Evolutionary conservation across 2,329 filamentous ascomycete genomes (phyloP).

Genomic region (Leptosphaerulina australis): DNA sequence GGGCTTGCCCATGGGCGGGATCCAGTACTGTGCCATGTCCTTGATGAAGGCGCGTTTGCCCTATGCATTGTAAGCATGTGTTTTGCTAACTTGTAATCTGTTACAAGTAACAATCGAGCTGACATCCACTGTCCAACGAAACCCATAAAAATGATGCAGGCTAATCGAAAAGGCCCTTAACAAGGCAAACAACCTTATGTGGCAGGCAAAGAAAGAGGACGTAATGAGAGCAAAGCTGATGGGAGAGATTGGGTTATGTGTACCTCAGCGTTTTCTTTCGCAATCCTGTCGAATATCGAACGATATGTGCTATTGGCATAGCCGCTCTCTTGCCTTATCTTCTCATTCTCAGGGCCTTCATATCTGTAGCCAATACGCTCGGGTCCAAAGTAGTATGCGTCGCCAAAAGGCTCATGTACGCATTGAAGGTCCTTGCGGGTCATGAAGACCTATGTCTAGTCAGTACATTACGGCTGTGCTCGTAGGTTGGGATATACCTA

Average conservation of each 20-base stretch:
- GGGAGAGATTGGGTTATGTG: slow-evolving; percentile 34
- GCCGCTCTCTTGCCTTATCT: slow-evolving; percentile 62
- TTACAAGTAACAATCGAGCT: not conserved
- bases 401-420: slow-evolving; percentile 94
- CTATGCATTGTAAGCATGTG: slow-evolving; percentile 53
- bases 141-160: slow-evolving; percentile 23
- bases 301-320: slow-evolving; percentile 74
- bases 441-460: slow-evolving; percentile 76
- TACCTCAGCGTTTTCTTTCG: slow-evolving; percentile 76
- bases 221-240: slow-evolving; percentile 5
- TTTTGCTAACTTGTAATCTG: not conserved
- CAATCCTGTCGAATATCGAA: slow-evolving; percentile 77
- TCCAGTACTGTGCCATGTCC: slow-evolving; percentile 92
- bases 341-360: slow-evolving; percentile 67
- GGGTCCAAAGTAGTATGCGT: slow-evolving; percentile 94
- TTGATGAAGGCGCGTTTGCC: slow-evolving; percentile 97
- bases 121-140: slow-evolving; percentile 23
- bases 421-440: slow-evolving; percentile 84
- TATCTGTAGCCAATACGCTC: slow-evolving; percentile 84
- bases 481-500: slow-evolving; percentile 52
- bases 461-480: slow-evolving; percentile 6
- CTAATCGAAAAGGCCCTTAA: not conserved
- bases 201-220: not conserved
- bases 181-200: not conserved
- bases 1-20: slow-evolving; percentile 71